Base-by-base conservation (phyloP, 805 yeast genomes). In the Danielozyma ontarioensis region DNA sequence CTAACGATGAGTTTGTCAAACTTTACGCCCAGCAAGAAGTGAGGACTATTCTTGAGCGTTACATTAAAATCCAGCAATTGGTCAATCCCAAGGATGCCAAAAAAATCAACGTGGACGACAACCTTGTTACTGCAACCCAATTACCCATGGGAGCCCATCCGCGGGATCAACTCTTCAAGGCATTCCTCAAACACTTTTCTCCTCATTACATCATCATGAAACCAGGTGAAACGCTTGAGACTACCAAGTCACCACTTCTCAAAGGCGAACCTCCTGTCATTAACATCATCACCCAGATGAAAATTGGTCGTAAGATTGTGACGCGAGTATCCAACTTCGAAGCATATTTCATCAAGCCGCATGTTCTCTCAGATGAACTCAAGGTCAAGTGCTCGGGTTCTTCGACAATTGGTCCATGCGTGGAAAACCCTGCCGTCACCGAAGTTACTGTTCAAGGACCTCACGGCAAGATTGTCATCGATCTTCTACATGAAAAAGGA, bases 361-460 rank as follows among this genome's bases (percentile, higher is more conserved):
- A 74, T 18, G 68, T 68, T 7, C 57, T 93, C 13, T 80, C 94
- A 2, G 77, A 75, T 19, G 82, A 78, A 28, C 58, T 90, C 41
- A 78, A 82, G 38, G 76, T 78, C 14, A 79, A 78, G 42, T 93
- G 97, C 54, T 89, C 96, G 10, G 96, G 96, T 0, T 85, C 97
- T 0, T 72, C 93, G 0, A 79, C 96, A 0, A 70, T 84, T 8
- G 81, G 80, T 0, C 77, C 74, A 18, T 73, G 76, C 27, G 63
- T 65, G 12, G 74, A 72, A 25, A 71, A 74, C 32, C 80, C 80
- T 4, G 72, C 69, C 25, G 48, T 72, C 0, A 55, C 68, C 26
- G 94, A 85, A 47, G 87, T 93, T 3, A 71, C 78, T 29, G 95
- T 93, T 2, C 97, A 93, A 61, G 98, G 98, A 0, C 83, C 90